Evolutionary conservation across 2,329 filamentous ascomycete genomes (phyloP), one percentile per base, ranked within the genome.

Genomic region (Fusarium sp.): DNA sequence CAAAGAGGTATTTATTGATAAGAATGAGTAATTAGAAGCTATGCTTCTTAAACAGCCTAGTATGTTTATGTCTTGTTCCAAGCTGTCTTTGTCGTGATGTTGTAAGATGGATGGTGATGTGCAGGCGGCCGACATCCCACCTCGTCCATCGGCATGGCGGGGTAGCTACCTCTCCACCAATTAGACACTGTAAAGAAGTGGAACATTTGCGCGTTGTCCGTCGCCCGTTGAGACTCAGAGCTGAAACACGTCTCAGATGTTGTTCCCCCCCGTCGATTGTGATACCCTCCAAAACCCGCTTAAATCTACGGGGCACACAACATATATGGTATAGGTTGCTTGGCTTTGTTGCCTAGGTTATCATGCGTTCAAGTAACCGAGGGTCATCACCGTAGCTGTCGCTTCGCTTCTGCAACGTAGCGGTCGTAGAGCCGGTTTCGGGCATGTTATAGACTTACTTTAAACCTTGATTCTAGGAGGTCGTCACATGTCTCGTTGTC

Each of bases 211-310:
- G n/a, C 33, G 33, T 74, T 74, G 36, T n/a, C 63, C 69, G 36
- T 62, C 59, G 44, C 66, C 66, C 8, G 62, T 67, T 53, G 44
- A 59, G 40, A 51, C 61, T 64, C 66, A 61, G 27, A 74, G 72
- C 72, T 74, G 72, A 74, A 74, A 74, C 72, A 70, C 40, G 72
- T 74, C 69, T 74, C 72, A 73, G 62, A 75, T 70, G 20, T 10
- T 31, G 31, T 33, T 12, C 11, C 31, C 31, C 31, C 61, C 31
- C 33, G 70, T 49, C 72, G 17, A 31, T 70, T 74, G 66, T 75
- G 72, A 72, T 64, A 69, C 71, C 27, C 51, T 29, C 33, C 16
- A n/a, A n/a, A 24, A 29, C 27, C 33, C 49, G 27, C 49, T 62
- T 58, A 46, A 35, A 33, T 20, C n/a, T 33, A 35, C 29, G 31